Percentiles rank a stretch among this genome's conserved stretches.
phyloP scores from a whole-genome alignment of 2,329 filamentous ascomycete genomes.

The Penicillium sclerotiorum region DNA sequence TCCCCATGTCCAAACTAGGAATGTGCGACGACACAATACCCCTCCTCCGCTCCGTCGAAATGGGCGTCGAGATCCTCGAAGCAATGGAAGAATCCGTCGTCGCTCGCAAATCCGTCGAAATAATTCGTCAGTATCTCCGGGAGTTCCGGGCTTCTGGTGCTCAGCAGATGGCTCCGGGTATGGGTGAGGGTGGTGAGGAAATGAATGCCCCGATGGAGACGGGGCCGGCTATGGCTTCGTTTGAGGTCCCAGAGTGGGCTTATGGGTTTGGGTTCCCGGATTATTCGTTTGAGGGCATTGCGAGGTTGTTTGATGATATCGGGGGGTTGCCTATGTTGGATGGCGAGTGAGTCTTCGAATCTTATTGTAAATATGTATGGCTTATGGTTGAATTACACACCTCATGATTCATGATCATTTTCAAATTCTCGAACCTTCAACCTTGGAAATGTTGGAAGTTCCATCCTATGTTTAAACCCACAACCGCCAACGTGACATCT shows the following conservation, averaged over 20 bases:
- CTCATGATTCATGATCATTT: too few relatives aligned
- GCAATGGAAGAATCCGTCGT: conserved; percentile 48
- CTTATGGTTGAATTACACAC: too few relatives aligned
- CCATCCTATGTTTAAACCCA: too few relatives aligned
- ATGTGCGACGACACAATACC: conserved; percentile 32
- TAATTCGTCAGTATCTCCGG: conserved; percentile 36
- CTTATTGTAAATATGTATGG: too few relatives aligned
- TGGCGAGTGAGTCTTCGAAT: conserved; percentile 15
- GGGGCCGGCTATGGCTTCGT: conserved; percentile 15
- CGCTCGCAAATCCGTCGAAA: conserved; percentile 42
- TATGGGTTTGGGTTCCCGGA: conserved; percentile 41
- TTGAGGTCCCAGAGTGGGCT: conserved; percentile 38
- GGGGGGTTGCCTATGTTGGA: conserved; percentile 34
- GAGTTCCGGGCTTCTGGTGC: conserved; percentile 28
- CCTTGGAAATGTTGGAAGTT: too few relatives aligned
- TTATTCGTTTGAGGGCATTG: conserved; percentile 41
- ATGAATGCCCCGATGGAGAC: conserved; percentile 11
- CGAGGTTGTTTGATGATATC: conserved; percentile 38
- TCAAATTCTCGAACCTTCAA: too few relatives aligned
- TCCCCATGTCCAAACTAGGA: conserved; percentile 36
- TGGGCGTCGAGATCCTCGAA: conserved; percentile 44
- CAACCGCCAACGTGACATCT: too few relatives aligned
- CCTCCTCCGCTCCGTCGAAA: conserved; percentile 36
- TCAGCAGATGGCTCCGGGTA: conserved; percentile 8
- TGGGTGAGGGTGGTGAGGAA: conserved; percentile 5